Evolutionary conservation across 129 eudicot genomes (phyloP).

Genomic region (Chrysanthemum seticuspe): DNA sequence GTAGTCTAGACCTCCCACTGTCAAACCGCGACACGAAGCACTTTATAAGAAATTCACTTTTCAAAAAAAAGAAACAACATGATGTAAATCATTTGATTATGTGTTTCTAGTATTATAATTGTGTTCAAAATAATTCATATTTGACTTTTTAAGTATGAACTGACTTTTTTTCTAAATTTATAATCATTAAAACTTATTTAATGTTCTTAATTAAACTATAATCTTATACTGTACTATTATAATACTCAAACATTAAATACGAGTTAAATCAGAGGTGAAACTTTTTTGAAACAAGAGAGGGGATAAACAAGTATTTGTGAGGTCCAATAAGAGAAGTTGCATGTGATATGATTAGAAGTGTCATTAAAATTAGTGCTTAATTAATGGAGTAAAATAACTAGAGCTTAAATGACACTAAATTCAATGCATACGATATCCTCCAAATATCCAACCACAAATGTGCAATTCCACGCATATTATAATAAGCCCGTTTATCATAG

Average conservation of each 20-base stretch:
- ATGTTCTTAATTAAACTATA: neutral
- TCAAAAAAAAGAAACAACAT: slow-evolving; percentile 25
- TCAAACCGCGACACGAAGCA: too few relatives aligned
- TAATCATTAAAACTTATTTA: slow-evolving; percentile 11
- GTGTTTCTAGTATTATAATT: slow-evolving; percentile 21
- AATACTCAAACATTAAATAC: slow-evolving; percentile 19
- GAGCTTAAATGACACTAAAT: slow-evolving; percentile 43
- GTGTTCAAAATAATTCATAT: slow-evolving; percentile 17
- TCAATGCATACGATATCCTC: slow-evolving; percentile 44
- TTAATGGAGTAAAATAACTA: too few relatives aligned
- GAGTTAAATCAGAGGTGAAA: slow-evolving; percentile 22
- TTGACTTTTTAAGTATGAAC: slow-evolving; percentile 35
- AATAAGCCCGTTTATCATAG: slow-evolving; percentile 8
- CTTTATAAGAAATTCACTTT: too few relatives aligned
- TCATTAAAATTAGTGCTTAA: slow-evolving; percentile 40
- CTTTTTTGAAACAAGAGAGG: slow-evolving; percentile 36
- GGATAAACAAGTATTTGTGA: slow-evolving; percentile 43
- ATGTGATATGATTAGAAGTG: slow-evolving; percentile 78
- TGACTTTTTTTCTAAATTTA: slow-evolving; percentile 8
- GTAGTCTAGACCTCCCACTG: too few relatives aligned
- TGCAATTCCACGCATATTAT: slow-evolving; percentile 16
- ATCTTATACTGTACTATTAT: neutral
- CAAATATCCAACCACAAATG: slow-evolving; percentile 43
- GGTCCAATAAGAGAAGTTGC: slow-evolving; percentile 74
- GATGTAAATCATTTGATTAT: slow-evolving; percentile 38